These are phyloP conservation scores for Endoconidiophora polonica DNA, from an alignment of 2,329 filamentous ascomycete genomes.

Conservation along the genomic window DNA sequence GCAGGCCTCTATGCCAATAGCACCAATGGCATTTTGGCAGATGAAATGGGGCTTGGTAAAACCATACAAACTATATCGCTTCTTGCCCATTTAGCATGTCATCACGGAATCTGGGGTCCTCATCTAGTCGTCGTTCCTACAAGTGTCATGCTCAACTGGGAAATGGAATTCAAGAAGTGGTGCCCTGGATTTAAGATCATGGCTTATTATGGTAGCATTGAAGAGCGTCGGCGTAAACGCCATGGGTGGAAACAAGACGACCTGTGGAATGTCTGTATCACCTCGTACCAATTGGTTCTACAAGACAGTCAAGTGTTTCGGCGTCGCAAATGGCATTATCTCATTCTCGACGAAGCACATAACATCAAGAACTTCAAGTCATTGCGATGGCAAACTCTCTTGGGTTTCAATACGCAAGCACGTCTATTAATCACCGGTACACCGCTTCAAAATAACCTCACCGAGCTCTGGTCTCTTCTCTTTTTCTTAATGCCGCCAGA, in stretches of 20 bases:
- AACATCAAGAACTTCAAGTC: constrained; percentile 99
- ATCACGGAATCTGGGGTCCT: constrained; percentile 85
- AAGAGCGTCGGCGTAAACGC: constrained; percentile 81
- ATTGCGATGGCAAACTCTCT: constrained; percentile 85
- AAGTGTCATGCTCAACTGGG: constrained; percentile 98
- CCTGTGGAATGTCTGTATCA: constrained; percentile 93
- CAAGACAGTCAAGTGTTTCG: constrained; percentile 92
- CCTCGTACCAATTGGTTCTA: constrained; percentile 88
- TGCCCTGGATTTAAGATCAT: constrained; percentile 95
- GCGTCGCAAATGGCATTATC: constrained; percentile 85
- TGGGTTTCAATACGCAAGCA: constrained; percentile 82
- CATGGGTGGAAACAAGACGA: constrained; percentile 88
- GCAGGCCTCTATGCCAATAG: constrained; percentile 80
- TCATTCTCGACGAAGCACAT: constrained; percentile 95
- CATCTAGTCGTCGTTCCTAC: constrained; percentile 94
- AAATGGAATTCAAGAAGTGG: constrained; percentile 99
- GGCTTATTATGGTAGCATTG: constrained; percentile 86
- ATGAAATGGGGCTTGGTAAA: constrained; percentile 97
- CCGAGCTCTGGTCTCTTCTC: constrained; percentile 88
- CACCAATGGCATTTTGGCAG: constrained; percentile 90
- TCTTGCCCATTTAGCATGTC: constrained; percentile 77
- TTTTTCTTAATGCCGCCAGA: constrained; percentile 94
- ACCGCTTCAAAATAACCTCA: constrained; percentile 89
- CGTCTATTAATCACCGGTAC: constrained; percentile 83
- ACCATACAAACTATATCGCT: constrained; percentile 96